phyloP scores from a whole-genome alignment of 2,329 filamentous ascomycete genomes.

The Diaporthe citri region DNA sequence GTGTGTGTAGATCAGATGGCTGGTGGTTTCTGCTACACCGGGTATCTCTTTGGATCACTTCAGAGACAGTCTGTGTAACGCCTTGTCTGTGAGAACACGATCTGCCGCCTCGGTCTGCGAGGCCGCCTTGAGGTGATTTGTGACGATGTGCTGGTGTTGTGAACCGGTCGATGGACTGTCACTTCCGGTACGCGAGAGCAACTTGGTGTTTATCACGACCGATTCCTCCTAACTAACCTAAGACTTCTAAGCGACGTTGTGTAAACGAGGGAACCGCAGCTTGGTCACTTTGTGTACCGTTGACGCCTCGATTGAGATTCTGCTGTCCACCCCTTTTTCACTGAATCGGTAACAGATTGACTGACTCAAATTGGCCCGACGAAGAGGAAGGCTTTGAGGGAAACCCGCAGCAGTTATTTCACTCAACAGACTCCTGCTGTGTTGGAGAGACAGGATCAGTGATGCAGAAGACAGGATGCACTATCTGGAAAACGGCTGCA shows the following conservation, averaged over 20 bases:
- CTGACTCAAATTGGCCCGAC: constrained; percentile 20
- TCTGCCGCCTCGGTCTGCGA: not conserved
- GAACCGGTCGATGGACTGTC: not conserved
- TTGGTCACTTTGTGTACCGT: constrained; percentile 4
- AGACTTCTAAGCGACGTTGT: not conserved
- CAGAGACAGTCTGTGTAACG: not conserved
- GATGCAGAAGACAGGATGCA: not conserved
- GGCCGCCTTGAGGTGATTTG: not conserved
- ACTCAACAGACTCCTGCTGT: not conserved
- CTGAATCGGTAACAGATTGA: constrained; percentile 24
- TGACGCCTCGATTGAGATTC: not conserved
- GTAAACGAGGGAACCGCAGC: not conserved
- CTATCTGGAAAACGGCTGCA: constrained; percentile 16
- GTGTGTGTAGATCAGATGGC: not conserved
- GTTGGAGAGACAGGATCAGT: not conserved
- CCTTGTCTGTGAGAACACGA: not conserved
- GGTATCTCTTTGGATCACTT: constrained; percentile 2
- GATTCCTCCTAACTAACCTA: not conserved
- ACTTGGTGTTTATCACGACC: not conserved
- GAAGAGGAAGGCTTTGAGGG: not conserved
- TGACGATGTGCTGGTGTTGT: not conserved
- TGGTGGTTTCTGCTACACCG: not conserved
- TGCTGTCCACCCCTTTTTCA: constrained; percentile 7
- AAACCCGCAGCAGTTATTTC: not conserved
- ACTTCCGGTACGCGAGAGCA: not conserved